Evolutionary conservation across 2,329 filamentous ascomycete species (phyloP).

Genomic region (Talaromyces piceae): DNA sequence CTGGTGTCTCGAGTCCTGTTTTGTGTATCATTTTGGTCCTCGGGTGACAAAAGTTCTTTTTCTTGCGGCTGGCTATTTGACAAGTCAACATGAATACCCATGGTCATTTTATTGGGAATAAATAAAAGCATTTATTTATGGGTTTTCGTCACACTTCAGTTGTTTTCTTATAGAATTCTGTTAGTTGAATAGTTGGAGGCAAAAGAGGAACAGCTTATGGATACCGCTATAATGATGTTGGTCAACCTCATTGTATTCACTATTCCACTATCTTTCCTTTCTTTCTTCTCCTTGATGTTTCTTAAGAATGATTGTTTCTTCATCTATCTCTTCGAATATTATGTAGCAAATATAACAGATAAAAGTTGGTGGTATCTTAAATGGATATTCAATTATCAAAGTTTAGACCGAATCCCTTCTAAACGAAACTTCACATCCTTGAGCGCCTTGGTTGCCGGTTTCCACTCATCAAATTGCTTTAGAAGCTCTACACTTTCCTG

Average conservation of each 20-base stretch:
- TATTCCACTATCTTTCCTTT: too few species aligned
- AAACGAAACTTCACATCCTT: slow-evolving; percentile 95
- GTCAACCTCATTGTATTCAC: too few species aligned
- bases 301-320: too few species aligned
- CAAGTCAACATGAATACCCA: neutral
- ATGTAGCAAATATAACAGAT: neutral
- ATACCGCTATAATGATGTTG: too few species aligned
- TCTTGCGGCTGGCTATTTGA: neutral
- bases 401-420: slow-evolving; percentile 80
- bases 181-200: too few species aligned
- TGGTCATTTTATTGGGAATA: neutral
- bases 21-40: neutral
- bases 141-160: too few species aligned
- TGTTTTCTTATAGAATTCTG: too few species aligned
- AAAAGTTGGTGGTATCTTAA: neutral
- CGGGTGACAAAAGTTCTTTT: neutral
- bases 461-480: slow-evolving; percentile 90
- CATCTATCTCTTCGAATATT: too few species aligned
- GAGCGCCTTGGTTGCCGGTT: slow-evolving; percentile 76
- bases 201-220: too few species aligned
- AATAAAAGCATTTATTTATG: neutral
- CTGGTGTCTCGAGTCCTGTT: slow-evolving; percentile 7
- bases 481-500: slow-evolving; percentile 72
- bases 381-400: neutral
- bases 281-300: too few species aligned